Percentiles rank a stretch among this genome's conserved stretches.
Conservation (phyloP, 164 flowering plant species). For the Nymphaea colorata region DNA sequence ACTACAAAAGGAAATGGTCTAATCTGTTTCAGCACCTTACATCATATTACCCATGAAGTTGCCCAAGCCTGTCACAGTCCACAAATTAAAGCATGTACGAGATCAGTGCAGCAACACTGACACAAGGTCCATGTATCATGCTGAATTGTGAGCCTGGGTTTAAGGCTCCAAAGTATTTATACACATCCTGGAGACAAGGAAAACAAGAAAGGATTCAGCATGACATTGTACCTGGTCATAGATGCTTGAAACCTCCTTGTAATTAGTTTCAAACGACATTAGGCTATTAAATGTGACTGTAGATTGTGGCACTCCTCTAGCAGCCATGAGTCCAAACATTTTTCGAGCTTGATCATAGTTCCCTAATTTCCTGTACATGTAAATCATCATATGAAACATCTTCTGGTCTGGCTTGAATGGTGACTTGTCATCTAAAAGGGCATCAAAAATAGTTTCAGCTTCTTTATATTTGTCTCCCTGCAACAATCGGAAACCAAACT, state of each 20-base stretch:
- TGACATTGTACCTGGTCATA: constrained; percentile 66
- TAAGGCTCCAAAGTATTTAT: too few relatives aligned
- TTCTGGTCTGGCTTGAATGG: constrained; percentile 85
- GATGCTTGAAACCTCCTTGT: constrained; percentile 83
- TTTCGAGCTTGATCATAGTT: constrained; percentile 71
- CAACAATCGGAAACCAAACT: not conserved
- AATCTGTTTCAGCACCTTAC: too few relatives aligned
- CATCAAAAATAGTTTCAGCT: constrained; percentile 73
- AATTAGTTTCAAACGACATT: constrained; percentile 86
- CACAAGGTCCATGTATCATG: too few relatives aligned
- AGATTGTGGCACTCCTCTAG: constrained; percentile 59
- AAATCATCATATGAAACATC: constrained; percentile 98
- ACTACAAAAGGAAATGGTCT: too few relatives aligned
- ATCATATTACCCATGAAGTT: too few relatives aligned
- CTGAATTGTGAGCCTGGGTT: too few relatives aligned
- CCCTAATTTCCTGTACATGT: constrained; percentile 86
- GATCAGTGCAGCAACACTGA: too few relatives aligned
- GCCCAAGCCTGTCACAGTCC: too few relatives aligned
- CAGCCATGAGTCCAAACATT: constrained; percentile 59
- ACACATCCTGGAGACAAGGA: too few relatives aligned
- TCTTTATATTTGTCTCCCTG: constrained; percentile 80
- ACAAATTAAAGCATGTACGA: too few relatives aligned
- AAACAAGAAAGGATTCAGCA: too few relatives aligned
- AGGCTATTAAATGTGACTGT: constrained; percentile 88
- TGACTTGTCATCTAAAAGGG: constrained; percentile 45